Base-by-base conservation (phyloP, 78 protist genomes). In the slime mould (Dictyostelium discoideum) region DNA sequence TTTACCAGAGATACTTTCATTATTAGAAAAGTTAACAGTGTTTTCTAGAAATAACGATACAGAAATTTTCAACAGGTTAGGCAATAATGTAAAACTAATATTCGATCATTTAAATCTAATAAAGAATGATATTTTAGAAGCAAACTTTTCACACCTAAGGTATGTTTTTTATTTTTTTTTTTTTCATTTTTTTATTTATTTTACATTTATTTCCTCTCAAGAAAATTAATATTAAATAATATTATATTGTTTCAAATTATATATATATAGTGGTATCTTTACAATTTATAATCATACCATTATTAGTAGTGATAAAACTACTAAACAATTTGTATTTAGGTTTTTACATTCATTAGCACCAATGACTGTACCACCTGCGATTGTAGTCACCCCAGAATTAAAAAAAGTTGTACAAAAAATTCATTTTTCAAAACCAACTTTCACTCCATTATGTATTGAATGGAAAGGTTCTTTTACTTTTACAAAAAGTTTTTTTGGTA, bases 311-410 rank as follows among this genome's bases (percentile, higher is more conserved):
- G 95, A 90, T 20, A 90, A 79, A 73, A 26, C 84, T 26, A 90
- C 88, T 3, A 85, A 90, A 69, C 87, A 90, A 54, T 67, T 90
- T 69, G 57, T 63, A n/a, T 73, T 82, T 20, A 80, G 86, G 37
- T 90, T 90, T 20, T 46, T 90, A 6, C 67, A 90, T 50, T 90
- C 95, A 50, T 48, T 90, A 29, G 81, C 85, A 48, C 95, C 95
- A 60, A 48, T 82, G 50, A 6, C n/a, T 8, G 29, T 72, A 10
- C 79, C 6, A 39, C 95, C 95, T 9, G 48, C 69, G 0, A 69
- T 90, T 67, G 46, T 81, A 2, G 67, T 90, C 16, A 72, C 87
- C 5, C 84, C 74, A 0, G 37, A 40, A 11, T 32, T 90, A n/a
- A 90, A 72, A 39, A 82, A 80, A 13, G 84, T 60, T 8, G 87